These are phyloP conservation scores for Tolypocladium paradoxum DNA, from an alignment of 2,329 filamentous ascomycete species.

Conservation along the genomic window DNA sequence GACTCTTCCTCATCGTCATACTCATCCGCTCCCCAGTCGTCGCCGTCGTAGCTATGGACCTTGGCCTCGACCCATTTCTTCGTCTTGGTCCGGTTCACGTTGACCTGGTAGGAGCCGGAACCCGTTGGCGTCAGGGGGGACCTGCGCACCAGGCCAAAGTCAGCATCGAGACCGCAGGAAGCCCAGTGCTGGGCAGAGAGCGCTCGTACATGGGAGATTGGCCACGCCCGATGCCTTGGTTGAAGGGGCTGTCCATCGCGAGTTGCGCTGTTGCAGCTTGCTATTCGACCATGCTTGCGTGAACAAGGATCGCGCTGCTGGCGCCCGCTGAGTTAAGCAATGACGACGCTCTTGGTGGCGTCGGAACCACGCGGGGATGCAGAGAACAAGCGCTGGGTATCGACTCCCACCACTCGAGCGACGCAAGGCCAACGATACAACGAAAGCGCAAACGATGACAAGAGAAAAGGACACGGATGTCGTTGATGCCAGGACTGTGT, in stretches of 20 bases:
- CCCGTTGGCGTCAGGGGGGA: constrained; percentile 20
- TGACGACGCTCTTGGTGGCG: background rate
- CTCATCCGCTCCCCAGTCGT: constrained; percentile 77
- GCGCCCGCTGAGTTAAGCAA: background rate
- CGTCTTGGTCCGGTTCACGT: constrained; percentile 81
- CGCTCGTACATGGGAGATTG: constrained; percentile 17
- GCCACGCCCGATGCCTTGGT: constrained; percentile 15
- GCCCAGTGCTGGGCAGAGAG: background rate
- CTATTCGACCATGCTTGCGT: constrained; percentile 3
- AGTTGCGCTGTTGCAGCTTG: background rate
- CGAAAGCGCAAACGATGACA: background rate
- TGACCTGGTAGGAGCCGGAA: constrained; percentile 56
- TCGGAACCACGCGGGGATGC: background rate
- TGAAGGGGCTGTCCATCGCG: constrained; percentile 19
- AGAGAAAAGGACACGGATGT: background rate
- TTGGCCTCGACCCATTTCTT: constrained; percentile 94
- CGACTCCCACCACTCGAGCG: background rate
- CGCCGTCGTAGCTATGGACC: constrained; percentile 76
- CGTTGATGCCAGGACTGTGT: background rate
- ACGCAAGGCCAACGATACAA: background rate
- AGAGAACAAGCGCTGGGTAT: background rate
- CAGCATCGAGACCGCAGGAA: constrained; percentile 3
- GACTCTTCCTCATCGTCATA: constrained; percentile 42
- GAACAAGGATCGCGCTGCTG: background rate
- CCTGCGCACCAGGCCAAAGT: constrained; percentile 9